Percentiles rank a stretch among this genome's conserved stretches.
Evolutionary conservation across 2,329 filamentous ascomycete genomes (phyloP).

Genomic region (Fusarium oligoseptatum): DNA sequence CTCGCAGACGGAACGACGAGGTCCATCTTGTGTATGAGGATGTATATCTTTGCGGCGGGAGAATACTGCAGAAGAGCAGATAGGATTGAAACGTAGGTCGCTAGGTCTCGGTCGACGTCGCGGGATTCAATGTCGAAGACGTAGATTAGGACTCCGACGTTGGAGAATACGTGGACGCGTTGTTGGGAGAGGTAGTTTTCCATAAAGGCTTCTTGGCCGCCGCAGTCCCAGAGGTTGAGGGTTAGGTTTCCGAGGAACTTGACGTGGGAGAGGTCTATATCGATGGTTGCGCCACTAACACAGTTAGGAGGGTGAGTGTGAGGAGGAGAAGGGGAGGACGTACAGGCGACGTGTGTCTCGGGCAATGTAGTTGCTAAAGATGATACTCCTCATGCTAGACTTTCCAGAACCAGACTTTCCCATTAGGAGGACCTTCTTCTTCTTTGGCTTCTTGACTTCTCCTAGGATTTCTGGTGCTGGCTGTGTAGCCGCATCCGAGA

Average conservation of each 20-base stretch:
- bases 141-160: conserved; percentile 97
- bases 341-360: conserved; percentile 90
- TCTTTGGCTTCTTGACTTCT: conserved; percentile 78
- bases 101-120: conserved; percentile 92
- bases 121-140: conserved; percentile 98
- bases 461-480: conserved; percentile 55
- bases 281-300: conserved; percentile 87
- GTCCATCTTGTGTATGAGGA: conserved; percentile 99
- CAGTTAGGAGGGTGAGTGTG: not conserved
- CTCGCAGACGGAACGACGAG: conserved; percentile 86
- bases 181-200: conserved; percentile 98
- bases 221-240: conserved; percentile 98
- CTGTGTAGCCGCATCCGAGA: conserved; percentile 43
- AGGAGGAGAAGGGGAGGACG: conserved; percentile 42
- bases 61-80: conserved; percentile 90
- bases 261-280: conserved; percentile 98
- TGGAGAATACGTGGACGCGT: conserved; percentile 95
- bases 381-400: conserved; percentile 98
- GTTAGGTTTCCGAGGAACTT: conserved; percentile 99
- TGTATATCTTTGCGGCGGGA: conserved; percentile 85
- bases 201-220: conserved; percentile 98
- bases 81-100: conserved; percentile 93
- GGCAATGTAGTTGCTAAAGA: conserved; percentile 98
- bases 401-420: conserved; percentile 98
- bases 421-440: conserved; percentile 90